Base-by-base conservation (phyloP, 768 basidiomycete genomes). In the Hydnomerulius pinastri region DNA sequence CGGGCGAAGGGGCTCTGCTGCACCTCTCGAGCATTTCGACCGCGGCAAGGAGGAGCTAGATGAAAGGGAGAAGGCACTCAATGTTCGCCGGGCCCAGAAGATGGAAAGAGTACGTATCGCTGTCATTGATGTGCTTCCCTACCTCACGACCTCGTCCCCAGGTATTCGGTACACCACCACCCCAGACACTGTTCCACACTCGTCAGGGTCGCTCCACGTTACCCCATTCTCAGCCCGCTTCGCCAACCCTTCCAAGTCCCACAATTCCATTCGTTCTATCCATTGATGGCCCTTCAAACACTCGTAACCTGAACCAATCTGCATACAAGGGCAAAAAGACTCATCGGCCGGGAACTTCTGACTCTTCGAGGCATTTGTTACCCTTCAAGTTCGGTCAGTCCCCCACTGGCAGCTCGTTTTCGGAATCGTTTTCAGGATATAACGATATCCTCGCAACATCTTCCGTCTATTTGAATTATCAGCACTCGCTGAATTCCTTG, bases 151-250 rank as follows among this genome's bases (percentile, higher is more conserved):
- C 35, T 33, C 46, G 37, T 42, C 12, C 11, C 7, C 61, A 92
- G 90, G 78, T 93, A 56, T 92, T 93, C 60, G 90, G 90, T 47
- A 82, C 83, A 23, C 83, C 81, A 4, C 91, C 91, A 28, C 90
- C 90, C 2, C 87, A 89, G 54, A 81, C 77, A 2, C 75, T 92
- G n/a, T 92, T 83, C 62, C 85, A 83, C 67, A 85, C 86, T 10
- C 81, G 83, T 30, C 75, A 75, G 24, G 71, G 65, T 28, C 74
- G 77, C 12, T 73, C 74, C 13, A 53, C 45, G 8, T 38, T 49
- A 13, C 57, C 54, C 55, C 69, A n/a, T 64, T 66, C 61, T 41
- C 63, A 66, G 20, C 58, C 63, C 5, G n/a, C 59, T 3, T 61
- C 65, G 1, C 60, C 65, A 40, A 38, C 51, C 15, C 23, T 29